These are phyloP conservation scores for Diaporthe velutina DNA, from an alignment of 2,329 filamentous ascomycete species.

Conservation along the genomic window DNA sequence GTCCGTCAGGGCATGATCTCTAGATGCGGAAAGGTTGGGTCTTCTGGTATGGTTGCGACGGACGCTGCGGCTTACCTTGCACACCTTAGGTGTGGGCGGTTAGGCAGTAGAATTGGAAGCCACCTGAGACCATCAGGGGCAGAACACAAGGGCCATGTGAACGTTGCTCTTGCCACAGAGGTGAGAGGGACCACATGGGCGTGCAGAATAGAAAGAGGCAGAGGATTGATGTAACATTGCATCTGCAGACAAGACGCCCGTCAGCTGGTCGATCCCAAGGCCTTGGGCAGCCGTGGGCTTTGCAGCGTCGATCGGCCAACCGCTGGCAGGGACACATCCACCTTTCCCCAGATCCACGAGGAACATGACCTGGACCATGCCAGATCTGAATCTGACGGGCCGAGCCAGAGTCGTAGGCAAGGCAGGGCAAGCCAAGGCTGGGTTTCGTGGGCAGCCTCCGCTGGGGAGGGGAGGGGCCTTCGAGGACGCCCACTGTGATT, in stretches of 20 bases:
- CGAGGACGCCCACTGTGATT: slow-evolving; percentile 26
- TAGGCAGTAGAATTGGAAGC: slow-evolving; percentile 14
- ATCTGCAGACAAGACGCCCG: slow-evolving; percentile 17
- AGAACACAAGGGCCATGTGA: slow-evolving; percentile 13
- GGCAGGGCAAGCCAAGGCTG: slow-evolving; percentile 18
- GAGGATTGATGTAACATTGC: slow-evolving; percentile 34
- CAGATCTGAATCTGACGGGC: slow-evolving; percentile 27
- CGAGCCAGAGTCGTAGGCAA: slow-evolving; percentile 31
- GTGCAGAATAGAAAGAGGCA: neutral
- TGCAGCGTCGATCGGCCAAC: slow-evolving; percentile 30
- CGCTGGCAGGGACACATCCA: slow-evolving; percentile 16
- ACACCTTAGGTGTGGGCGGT: slow-evolving; percentile 13
- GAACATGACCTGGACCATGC: slow-evolving; percentile 22
- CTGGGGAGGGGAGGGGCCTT: slow-evolving; percentile 5
- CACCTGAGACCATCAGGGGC: slow-evolving; percentile 21
- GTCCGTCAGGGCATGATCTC: neutral
- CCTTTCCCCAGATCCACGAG: slow-evolving; percentile 19
- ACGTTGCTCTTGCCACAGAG: slow-evolving; percentile 7
- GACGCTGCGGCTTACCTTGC: slow-evolving; percentile 13
- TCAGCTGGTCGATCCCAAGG: slow-evolving; percentile 30
- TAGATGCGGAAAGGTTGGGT: neutral
- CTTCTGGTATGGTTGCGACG: slow-evolving; percentile 5
- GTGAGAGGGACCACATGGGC: neutral
- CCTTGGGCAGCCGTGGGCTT: slow-evolving; percentile 31
- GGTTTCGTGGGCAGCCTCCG: slow-evolving; percentile 16